phyloP scores from a whole-genome alignment of 108 stramenopile species.

The Fragilaria radians region DNA sequence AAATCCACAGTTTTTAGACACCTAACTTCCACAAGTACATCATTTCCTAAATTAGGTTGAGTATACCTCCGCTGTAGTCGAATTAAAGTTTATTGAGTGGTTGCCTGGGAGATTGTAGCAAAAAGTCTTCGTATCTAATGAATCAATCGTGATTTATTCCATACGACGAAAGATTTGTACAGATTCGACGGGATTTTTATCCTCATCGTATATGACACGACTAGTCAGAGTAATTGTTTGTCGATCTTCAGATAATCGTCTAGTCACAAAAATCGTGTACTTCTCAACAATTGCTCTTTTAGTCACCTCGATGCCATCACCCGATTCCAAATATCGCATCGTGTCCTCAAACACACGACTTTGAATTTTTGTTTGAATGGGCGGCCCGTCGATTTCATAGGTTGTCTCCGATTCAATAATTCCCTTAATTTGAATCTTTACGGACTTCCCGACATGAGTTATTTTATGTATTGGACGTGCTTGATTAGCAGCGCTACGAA shows the following conservation, averaged over 20 bases:
- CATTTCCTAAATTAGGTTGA: no score
- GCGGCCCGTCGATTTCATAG: constrained; percentile 43
- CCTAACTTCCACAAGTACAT: no score
- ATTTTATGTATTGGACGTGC: constrained; percentile 42
- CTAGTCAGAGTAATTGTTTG: constrained; percentile 21
- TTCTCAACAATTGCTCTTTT: constrained; percentile 37
- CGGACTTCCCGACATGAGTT: constrained; percentile 22
- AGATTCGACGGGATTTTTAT: constrained; percentile 16
- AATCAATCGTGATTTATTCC: no score
- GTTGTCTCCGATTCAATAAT: constrained; percentile 43
- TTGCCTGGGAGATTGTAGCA: no score
- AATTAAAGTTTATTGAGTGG: no score
- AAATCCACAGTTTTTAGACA: no score
- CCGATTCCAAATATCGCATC: constrained; percentile 25
- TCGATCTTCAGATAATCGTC: constrained; percentile 22
- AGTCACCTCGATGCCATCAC: constrained; percentile 26
- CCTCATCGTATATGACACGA: constrained; percentile 21
- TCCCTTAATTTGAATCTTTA: constrained; percentile 45
- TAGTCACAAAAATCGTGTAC: constrained; percentile 26
- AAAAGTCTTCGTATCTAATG: no score
- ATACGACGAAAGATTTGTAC: constrained; percentile 27
- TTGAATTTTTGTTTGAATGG: constrained; percentile 27
- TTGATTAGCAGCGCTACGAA: constrained; percentile 36
- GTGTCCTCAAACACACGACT: constrained; percentile 40
- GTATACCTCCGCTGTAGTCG: no score